Evolutionary conservation across 192 early-diverging fungal genomes (phyloP), one percentile per base, ranked within the genome.

Genomic region (Podochytrium sp.): DNA sequence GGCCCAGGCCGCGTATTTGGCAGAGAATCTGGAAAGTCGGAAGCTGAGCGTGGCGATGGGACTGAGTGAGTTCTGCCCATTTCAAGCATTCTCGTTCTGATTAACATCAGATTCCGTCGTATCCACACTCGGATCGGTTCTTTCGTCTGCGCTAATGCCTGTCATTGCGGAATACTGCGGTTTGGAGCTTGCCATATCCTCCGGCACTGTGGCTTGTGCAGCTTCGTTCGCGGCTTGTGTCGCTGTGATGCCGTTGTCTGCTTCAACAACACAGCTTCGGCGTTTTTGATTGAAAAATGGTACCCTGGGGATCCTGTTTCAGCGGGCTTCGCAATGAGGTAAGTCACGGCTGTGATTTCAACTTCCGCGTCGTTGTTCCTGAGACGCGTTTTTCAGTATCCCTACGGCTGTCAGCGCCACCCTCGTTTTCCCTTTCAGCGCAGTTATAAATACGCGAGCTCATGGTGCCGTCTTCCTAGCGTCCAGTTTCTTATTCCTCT

Each of bases 241-340:
- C 34, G 42, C 65, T 14, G 30, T 65, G 58, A 76, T 88, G 23
- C 52, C 5, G 5, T 55, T 6, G 52, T 33, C 82, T 84, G 2
- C 83, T 84, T 87, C 67, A 85, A 85, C 78, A 81, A 81, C 47
- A 87, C 81, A 39, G 80, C 83, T 0, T 81, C 78, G 25, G 86
- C 84, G 41, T 84, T 87, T 58, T 57, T 87, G 52, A 85, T 83
- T 77, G 70, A 73, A 16, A 87, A 84, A 65, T 87, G 84, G 84
- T 87, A 73, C 49, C 84, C 79, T 3, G 77, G 77, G 30, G 86
- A 87, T 65, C 78, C 79, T 6, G 72, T 64, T 18, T 79, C 65
- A 18, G 86, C 86, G 4, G 84, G 84, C 25, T 65, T 80, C 30
- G 75, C 83, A 2, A 87, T 85, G 83, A 55, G 52, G 52, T 55